Evolutionary conservation across 2,329 filamentous ascomycete genomes (phyloP), one percentile per base, ranked within the genome.

Genomic region (Ceratocystis albifundus): DNA sequence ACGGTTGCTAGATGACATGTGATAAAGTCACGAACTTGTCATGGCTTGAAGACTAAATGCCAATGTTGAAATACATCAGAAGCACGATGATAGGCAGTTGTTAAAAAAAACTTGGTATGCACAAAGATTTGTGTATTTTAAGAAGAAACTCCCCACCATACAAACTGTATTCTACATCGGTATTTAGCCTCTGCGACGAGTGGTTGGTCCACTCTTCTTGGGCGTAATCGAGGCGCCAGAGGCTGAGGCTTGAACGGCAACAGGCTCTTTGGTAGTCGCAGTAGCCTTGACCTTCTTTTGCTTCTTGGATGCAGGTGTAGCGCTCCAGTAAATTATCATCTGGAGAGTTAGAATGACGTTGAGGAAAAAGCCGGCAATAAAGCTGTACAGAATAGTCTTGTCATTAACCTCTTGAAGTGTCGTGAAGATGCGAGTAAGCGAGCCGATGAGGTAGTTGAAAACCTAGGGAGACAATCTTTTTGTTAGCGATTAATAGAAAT

Each of bases 281-380:
- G 73, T 67, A 10, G 74, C 71, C 48, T 59, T 6, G 8, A 70
- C 66, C 30, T 69, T 74, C 72, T 76, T 77, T 66, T 73, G 74
- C 74, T 74, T 74, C 74, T 80, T 80, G 66, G 74, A 74, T 71
- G 76, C 76, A 22, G 55, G 28, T 25, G 78, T 75, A 6, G 80
- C 77, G 73, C 96, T 96, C 94, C 94, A 99, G 80, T 97, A 97
- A 78, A 92, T 96, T 32, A 96, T 74, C 88, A 99, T 94, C 79
- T 99, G 94, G 48, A 82, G 77, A 15, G 92, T 92, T 67, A 99
- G 81, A 66, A 99, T 82, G 67, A 86, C 80, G 76, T 99, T 99
- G 71, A 99, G 84, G n/a, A 80, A 78, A 75, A 96, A 96, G 32
- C 91, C 94, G 6, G 91, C 90, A 66, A 97, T 78, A 80, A 96